These are phyloP conservation scores for Rhododendron simsii DNA, from an alignment of 148 eudicot genomes.

Conservation along the genomic window DNA sequence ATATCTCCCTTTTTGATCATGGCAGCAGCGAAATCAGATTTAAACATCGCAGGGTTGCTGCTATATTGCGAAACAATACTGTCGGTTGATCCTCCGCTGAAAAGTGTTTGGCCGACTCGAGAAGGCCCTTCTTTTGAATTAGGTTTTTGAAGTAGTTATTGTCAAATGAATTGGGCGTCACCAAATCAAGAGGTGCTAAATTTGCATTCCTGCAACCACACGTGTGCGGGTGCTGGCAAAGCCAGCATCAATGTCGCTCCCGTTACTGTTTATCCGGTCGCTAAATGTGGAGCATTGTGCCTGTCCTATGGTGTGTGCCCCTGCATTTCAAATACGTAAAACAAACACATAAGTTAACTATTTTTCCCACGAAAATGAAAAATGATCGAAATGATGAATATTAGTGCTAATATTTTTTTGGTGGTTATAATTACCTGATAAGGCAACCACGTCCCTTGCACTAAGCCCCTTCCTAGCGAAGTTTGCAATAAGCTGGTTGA, in stretches of 20 bases:
- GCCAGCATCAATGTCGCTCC: constrained; percentile 22
- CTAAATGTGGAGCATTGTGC: constrained; percentile 30
- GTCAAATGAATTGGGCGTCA: no score
- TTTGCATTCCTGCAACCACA: constrained; percentile 8
- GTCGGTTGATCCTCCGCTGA: no score
- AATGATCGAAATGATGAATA: neutral
- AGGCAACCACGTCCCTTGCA: constrained; percentile 33
- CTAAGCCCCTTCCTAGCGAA: constrained; percentile 25
- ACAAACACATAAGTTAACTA: neutral
- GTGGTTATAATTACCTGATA: constrained; percentile 25
- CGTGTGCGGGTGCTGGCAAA: constrained; percentile 27
- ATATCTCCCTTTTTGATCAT: no score
- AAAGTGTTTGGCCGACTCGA: no score
- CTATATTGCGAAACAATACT: no score
- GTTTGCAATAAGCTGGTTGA: constrained; percentile 16
- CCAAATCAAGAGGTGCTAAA: no score
- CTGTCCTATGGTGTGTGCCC: constrained; percentile 38
- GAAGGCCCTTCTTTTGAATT: no score
- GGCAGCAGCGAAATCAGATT: no score
- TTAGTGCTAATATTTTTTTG: no score
- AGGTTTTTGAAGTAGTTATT: no score
- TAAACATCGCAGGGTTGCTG: no score
- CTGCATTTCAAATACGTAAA: constrained; percentile 13
- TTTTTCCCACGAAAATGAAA: neutral
- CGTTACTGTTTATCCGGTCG: constrained; percentile 24